Conservation (phyloP, 179 eudicot genomes). For the Amaranthus tricolor region DNA sequence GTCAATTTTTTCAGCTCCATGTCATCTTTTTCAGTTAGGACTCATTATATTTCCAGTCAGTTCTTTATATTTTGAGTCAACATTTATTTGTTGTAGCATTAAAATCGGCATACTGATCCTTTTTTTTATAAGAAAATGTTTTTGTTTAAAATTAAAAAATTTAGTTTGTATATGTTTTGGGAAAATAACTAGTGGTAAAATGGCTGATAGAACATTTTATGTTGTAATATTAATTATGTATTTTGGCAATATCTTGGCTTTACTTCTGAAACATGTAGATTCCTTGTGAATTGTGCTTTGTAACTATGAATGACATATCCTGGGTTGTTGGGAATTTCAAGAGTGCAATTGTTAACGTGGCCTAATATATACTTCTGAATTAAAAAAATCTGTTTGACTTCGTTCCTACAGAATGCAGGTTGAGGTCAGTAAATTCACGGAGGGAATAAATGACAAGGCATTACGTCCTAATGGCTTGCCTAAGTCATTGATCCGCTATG, state of each 20-base stretch:
- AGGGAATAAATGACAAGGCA: constrained; percentile 78
- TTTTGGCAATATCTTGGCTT: not conserved
- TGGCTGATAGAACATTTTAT: not conserved
- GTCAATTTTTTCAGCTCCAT: too few relatives aligned
- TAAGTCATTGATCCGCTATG: constrained; percentile 88
- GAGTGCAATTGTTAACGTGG: not conserved
- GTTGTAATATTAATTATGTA: not conserved
- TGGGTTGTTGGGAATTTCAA: not conserved
- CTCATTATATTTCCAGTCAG: too few relatives aligned
- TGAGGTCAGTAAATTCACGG: constrained; percentile 97
- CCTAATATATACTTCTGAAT: not conserved
- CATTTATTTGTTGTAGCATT: too few relatives aligned
- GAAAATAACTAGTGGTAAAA: too few relatives aligned
- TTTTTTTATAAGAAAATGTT: too few relatives aligned
- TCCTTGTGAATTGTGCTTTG: not conserved
- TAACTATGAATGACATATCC: not conserved
- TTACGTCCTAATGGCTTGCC: constrained; percentile 94
- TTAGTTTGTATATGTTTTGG: too few relatives aligned
- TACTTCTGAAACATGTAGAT: not conserved
- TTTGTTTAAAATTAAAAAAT: too few relatives aligned
- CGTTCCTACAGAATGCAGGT: constrained; percentile 86
- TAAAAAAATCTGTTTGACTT: not conserved
- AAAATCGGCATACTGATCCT: too few relatives aligned
- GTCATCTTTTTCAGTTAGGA: too few relatives aligned
- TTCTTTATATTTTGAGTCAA: too few relatives aligned